A percentile compares a stretch with the other conserved stretches of the same genome.
Conservation (phyloP, 805 yeast species). For the Alloascoidea africana region DNA sequence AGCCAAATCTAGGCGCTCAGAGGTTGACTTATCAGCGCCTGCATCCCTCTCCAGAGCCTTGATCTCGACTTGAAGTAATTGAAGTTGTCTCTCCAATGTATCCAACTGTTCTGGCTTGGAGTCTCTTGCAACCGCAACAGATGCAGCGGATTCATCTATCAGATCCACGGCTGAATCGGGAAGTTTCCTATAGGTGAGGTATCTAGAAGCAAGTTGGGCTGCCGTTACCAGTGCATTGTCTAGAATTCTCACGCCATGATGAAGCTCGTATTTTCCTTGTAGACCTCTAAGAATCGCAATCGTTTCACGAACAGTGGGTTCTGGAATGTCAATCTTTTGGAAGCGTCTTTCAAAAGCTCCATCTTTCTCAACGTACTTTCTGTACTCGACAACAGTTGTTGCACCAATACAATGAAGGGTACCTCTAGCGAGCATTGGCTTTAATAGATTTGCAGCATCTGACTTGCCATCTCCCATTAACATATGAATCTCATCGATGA, state of each 20-base stretch:
- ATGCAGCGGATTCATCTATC: conserved; percentile 91
- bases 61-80: conserved; percentile 86
- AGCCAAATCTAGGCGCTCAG: conserved; percentile 74
- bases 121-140: conserved; percentile 96
- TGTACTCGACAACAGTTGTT: conserved; percentile 85
- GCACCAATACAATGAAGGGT: conserved; percentile 91
- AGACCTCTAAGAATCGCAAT: conserved; percentile 93
- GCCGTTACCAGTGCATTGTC: conserved; percentile 92
- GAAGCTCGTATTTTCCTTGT: conserved; percentile 90
- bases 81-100: conserved; percentile 82
- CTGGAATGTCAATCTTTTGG: conserved; percentile 93
- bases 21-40: conserved; percentile 52
- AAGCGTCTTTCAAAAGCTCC: conserved; percentile 98
- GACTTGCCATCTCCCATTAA: conserved; percentile 98
- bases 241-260: conserved; percentile 92
- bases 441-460: conserved; percentile 91
- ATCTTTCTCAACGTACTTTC: conserved; percentile 90
- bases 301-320: conserved; percentile 84
- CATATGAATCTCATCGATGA: conserved; percentile 98
- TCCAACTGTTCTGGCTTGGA: conserved; percentile 96
- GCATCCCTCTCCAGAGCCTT: conserved; percentile 95
- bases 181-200: conserved; percentile 84
- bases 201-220: conserved; percentile 87
- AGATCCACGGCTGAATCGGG: conserved; percentile 97
- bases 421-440: conserved; percentile 92